Base-by-base conservation (phyloP, 2,329 filamentous ascomycete genomes). In the Sporothrix curviconia region DNA sequence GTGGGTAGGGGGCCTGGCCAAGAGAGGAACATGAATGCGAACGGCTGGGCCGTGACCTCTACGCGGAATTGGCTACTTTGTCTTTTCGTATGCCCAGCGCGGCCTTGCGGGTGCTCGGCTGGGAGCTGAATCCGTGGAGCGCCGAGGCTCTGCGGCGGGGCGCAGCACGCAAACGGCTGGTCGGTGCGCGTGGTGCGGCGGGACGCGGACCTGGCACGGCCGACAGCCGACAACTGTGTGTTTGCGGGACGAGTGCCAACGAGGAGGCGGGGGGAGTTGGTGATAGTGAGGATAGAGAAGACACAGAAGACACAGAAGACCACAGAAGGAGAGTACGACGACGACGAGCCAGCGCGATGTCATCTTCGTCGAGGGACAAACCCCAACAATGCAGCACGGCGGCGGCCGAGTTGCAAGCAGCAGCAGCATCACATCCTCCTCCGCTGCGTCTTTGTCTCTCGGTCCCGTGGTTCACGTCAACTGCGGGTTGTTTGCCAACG, bases 11-110 rank as follows among this genome's bases (percentile, higher is more conserved):
- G n/a, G n/a, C n/a, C 72, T 73, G 58, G 36, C 59, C 36, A 12
- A n/a, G 22, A 49, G 15, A 24, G 22, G 1, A 14, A n/a, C 1
- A 12, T 12, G 5, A 30, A 8, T 28, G 8, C 19, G 17, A 11
- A 43, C 55, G n/a, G 4, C 42, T 83, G 78, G 69, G 83, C 86
- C 0, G 81, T 95, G 92, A 97, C 70, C 74, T 97, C 59, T 96
- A 95, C 73, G 90, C 89, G 92, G 92, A 0, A 96, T 96, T 62
- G 92, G 92, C 5, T 96, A 96, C 72, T 96, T 97, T 71, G 83
- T 87, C 3, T 95, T 96, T 67, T 88, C 84, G 32, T 96, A 96
- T 71, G 80, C 85, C 7, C 78, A 76, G 59, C 80, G 86, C 17
- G 90, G 90, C 0, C 74, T n/a, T 92, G 65, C 74, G 80, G 50